These are phyloP conservation scores for Aureobasidium musti DNA, from an alignment of 2,329 filamentous ascomycete species.

Conservation along the genomic window DNA sequence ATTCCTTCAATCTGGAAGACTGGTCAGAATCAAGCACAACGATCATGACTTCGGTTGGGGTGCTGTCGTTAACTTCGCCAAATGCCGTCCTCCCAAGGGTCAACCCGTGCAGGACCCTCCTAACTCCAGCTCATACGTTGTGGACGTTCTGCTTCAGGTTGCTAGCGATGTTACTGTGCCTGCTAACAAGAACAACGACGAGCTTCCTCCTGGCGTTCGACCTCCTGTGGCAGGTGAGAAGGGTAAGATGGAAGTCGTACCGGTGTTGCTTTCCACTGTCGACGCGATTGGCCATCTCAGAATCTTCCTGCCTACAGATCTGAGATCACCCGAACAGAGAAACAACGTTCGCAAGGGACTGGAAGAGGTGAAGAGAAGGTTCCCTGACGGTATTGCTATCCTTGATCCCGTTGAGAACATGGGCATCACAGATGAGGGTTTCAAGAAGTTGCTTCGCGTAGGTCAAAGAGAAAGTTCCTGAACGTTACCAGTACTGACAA, in stretches of 20 bases:
- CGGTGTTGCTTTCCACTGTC: conserved; percentile 81
- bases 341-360: conserved; percentile 68
- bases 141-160: conserved; percentile 76
- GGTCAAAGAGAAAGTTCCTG: conserved; percentile 33
- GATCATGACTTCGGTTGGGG: conserved; percentile 93
- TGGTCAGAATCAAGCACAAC: conserved; percentile 80
- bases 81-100: conserved; percentile 59
- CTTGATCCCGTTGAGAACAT: conserved; percentile 96
- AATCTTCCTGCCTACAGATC: conserved; percentile 77
- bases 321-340: conserved; percentile 67
- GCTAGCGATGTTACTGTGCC: conserved; percentile 58
- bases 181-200: conserved; percentile 40
- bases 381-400: conserved; percentile 86
- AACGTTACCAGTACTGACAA: conserved; percentile 32
- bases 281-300: conserved; percentile 82
- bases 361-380: conserved; percentile 78
- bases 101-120: conserved; percentile 66
- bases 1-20: conserved; percentile 82
- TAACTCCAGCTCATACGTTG: conserved; percentile 75
- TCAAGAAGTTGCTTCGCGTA: conserved; percentile 81
- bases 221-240: conserved; percentile 65
- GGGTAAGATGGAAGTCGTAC: conserved; percentile 76
- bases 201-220: conserved; percentile 62
- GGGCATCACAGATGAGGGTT: conserved; percentile 86
- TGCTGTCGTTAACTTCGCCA: conserved; percentile 76